Evolutionary conservation across 2,329 filamentous ascomycete genomes (phyloP), one percentile per base, ranked within the genome.

Genomic region (Pseudogymnoascus sp.): DNA sequence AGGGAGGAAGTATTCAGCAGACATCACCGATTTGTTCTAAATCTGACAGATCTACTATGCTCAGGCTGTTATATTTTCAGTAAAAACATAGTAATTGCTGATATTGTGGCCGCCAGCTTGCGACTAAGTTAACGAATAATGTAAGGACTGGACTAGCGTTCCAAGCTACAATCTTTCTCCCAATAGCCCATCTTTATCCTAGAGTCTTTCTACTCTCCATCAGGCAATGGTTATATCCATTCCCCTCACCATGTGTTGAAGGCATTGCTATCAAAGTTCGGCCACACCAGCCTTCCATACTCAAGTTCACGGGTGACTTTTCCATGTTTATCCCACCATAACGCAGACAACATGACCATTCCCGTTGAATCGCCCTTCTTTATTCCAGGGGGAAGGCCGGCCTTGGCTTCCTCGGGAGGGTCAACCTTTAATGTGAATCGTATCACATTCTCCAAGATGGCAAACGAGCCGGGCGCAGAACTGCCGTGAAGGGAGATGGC

Each of bases 381-480:
- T 10, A 33, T 47, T 50, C 62, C 62, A 35, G 33, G 59, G 59
- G 59, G 62, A 25, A 56, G 40, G 10, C 12, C 14, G 5, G 59
- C 56, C 18, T 47, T 47, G 3, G 12, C 42, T 47, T 47, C 42
- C 18, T 47, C 42, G 2, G 59, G 59, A 21, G 62, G 62, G 16
- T 63, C 62, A 25, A 35, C 21, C 62, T 33, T 50, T 10, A 63
- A 35, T 33, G 31, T 63, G 59, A 63, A 63, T 28, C 62, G 38
- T n/a, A 63, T 28, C 23, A 62, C 62, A 14, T 63, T 40, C 59
- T 63, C 62, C 59, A 63, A 21, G 38, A 62, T 53, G 7, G 62
- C 59, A 40, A 63, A 63, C 35, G 28, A 31, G 59, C 25, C 62
- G 5, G 62, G 62, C 18, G 18, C 59, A 28, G 59, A 63, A 62